A percentile compares a stretch with the other conserved stretches of the same genome.
Evolutionary conservation across 169 alveolate genomes (phyloP).

Genomic region (Eimeria praecox): DNA sequence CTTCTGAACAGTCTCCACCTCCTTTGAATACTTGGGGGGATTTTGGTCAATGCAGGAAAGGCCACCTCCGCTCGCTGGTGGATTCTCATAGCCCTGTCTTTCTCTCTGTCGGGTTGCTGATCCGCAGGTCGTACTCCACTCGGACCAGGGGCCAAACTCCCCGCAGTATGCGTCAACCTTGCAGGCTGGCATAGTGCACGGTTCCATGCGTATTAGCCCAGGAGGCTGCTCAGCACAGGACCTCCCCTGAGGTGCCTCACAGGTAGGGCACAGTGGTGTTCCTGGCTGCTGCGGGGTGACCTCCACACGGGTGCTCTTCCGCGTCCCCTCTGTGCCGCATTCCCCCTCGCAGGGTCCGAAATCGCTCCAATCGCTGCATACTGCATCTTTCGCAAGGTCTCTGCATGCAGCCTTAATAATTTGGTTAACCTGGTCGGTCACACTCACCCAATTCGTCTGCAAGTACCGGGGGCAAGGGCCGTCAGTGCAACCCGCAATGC

Average conservation of each 20-base stretch:
- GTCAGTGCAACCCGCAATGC: conserved; percentile 34
- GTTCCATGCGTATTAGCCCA: conserved; percentile 34
- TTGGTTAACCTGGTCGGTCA: neutral
- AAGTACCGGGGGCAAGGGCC: conserved; percentile 41
- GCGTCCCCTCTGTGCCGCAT: conserved; percentile 83
- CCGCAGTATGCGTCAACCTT: conserved; percentile 69
- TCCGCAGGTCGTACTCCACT: conserved; percentile 76
- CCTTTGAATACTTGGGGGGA: conserved; percentile 28
- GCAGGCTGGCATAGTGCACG: conserved; percentile 60
- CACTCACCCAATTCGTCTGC: conserved; percentile 61
- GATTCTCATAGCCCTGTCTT: conserved; percentile 30
- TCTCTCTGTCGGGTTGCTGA: conserved; percentile 57
- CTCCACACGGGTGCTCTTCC: conserved; percentile 77
- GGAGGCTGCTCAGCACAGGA: conserved; percentile 73
- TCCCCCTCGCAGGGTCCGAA: conserved; percentile 85
- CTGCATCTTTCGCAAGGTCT: conserved; percentile 81
- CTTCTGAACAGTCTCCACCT: conserved; percentile 25
- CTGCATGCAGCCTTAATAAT: conserved; percentile 75
- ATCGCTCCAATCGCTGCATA: conserved; percentile 83
- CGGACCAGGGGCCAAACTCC: conserved; percentile 64
- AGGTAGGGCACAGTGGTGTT: conserved; percentile 73
- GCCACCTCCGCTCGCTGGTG: conserved; percentile 76
- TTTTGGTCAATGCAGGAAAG: conserved; percentile 64
- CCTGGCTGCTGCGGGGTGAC: conserved; percentile 68
- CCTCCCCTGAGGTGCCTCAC: conserved; percentile 75